phyloP scores from a whole-genome alignment of 2,329 filamentous ascomycete genomes.

The Nemania abortiva region DNA sequence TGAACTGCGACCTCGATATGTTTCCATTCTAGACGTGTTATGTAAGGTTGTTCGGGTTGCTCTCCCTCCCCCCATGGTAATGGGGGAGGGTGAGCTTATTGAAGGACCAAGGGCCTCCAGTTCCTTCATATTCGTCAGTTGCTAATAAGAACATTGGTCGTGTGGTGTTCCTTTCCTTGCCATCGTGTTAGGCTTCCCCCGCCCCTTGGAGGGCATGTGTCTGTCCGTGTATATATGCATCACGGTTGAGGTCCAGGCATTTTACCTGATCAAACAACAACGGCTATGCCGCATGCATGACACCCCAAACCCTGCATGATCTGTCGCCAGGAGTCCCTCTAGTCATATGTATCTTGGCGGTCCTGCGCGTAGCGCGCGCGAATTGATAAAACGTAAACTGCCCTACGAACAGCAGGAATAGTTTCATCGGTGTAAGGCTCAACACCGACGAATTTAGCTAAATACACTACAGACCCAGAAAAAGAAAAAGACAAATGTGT shows the following conservation, averaged over 20 bases:
- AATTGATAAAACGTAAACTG: background rate
- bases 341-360: background rate
- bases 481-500: too few species aligned
- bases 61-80: background rate
- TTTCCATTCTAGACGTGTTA: too few species aligned
- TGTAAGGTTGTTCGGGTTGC: background rate
- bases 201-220: conserved; percentile 6
- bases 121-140: background rate
- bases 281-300: conserved; percentile 18
- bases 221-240: background rate
- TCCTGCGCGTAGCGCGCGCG: conserved; percentile 22
- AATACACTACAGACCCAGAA: too few species aligned
- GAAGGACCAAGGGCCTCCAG: background rate
- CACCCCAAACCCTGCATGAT: conserved; percentile 9
- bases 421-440: background rate
- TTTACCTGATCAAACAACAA: background rate
- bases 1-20: too few species aligned
- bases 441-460: too few species aligned
- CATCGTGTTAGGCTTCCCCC: conserved; percentile 3
- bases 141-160: background rate
- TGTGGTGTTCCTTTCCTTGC: conserved; percentile 20
- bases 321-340: conserved; percentile 4
- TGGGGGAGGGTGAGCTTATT: background rate
- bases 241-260: conserved; percentile 1
- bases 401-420: background rate